A percentile compares a stretch with the other conserved stretches of the same genome.
Conservation (phyloP, 2,329 filamentous ascomycete species). For the Fusarium decemcellulare region DNA sequence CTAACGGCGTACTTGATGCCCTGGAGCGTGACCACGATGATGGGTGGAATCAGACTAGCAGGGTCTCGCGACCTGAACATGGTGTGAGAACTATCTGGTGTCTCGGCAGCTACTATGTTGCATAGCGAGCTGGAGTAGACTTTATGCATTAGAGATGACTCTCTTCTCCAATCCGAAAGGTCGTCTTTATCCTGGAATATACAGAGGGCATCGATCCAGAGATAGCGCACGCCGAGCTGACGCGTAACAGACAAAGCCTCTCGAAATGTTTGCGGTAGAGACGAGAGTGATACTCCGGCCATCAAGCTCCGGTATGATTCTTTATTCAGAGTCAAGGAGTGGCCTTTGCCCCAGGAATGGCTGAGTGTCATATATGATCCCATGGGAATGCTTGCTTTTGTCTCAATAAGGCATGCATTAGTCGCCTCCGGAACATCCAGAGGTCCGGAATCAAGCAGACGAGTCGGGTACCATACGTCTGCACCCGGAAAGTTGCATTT, state of each 20-base stretch:
- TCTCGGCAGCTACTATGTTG: neutral
- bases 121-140: neutral
- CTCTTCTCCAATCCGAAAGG: slow-evolving; percentile 1
- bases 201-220: slow-evolving; percentile 22
- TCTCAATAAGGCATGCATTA: neutral
- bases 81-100: neutral
- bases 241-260: neutral
- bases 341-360: slow-evolving; percentile 12
- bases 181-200: slow-evolving; percentile 13
- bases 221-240: neutral
- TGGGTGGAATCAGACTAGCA: neutral
- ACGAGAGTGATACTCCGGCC: neutral
- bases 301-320: no score
- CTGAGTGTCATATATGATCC: slow-evolving; percentile 26
- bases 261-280: neutral
- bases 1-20: neutral
- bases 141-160: slow-evolving; percentile 12
- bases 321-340: no score
- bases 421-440: neutral
- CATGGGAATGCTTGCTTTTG: neutral
- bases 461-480: neutral
- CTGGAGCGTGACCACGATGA: no score
- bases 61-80: neutral
- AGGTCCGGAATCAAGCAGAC: neutral
- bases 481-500: no score